Evolutionary conservation across 306 rosid species (phyloP), one percentile per base, ranked within the genome.

Genomic region (Hylodesmum podocarpum): DNA sequence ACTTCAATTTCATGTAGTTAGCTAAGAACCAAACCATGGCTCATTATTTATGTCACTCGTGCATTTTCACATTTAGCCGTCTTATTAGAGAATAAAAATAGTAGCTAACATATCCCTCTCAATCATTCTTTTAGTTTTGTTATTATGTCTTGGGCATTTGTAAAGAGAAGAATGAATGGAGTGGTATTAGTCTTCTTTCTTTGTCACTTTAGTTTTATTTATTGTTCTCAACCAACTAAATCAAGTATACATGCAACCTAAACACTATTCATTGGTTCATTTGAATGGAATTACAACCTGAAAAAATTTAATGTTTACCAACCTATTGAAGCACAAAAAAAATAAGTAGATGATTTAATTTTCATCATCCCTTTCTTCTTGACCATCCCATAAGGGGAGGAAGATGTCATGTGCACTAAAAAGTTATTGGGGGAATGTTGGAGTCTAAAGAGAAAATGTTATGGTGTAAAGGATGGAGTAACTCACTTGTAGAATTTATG

Each of bases 381-480:
- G 8, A 54, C 29, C 39, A 39, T 66, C 47, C 75, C 46, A 7
- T 37, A 33, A 21, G 69, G 37, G 21, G 73, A 46, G 51, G 12
- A 49, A 11, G 53, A 69, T 72, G 46, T 41, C 15, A 61, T 16
- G 47, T 16, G 12, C 31, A 16, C 18, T 36, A 43, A 24, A 43
- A 64, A 58, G 33, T 27, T 18, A 68, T 54, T 47, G 71, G 75
- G 2, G 47, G 68, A 80, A 64, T 65, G 79, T 68, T 75, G 73
- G 49, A 47, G 31, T 69, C 58, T 39, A 29, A 3, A 69, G 41
- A 44, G 31, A 75, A 62, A 71, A 68, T 24, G 64, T 44, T 47
- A 22, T 15, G 64, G 66, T 73, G 27, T 58, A 24, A 46, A 66
- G 55, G 8, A 66, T 64, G 66, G 72, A 46, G 53, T 19, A 29